Percentiles rank a stretch among this genome's conserved stretches.
These are phyloP conservation scores for Diplodia intermedia DNA, from an alignment of 2,329 filamentous ascomycete genomes.

Conservation along the genomic window DNA sequence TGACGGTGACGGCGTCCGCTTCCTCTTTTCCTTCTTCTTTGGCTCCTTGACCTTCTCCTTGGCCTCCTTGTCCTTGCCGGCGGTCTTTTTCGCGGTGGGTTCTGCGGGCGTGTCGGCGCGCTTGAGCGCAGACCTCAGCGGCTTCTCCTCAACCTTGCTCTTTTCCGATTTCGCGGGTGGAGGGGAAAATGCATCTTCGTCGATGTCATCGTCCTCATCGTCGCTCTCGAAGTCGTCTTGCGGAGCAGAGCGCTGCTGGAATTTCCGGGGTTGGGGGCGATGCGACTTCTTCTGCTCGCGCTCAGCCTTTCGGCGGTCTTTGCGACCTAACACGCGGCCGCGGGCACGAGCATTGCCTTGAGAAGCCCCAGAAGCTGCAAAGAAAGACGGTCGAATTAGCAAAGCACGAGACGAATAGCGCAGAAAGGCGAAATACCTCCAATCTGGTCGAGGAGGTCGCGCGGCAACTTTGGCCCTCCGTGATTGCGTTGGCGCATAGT, in stretches of 20 bases:
- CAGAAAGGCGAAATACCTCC: conserved; percentile 41
- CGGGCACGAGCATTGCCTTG: conserved; percentile 39
- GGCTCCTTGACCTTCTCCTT: conserved; percentile 36
- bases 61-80: not conserved
- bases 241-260: conserved; percentile 3
- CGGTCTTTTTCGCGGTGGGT: conserved; percentile 1
- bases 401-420: not conserved
- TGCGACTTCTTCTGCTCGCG: conserved; percentile 66
- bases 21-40: conserved; percentile 37
- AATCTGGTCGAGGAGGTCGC: conserved; percentile 54
- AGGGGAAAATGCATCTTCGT: conserved; percentile 35
- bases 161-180: conserved; percentile 36
- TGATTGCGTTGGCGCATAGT: conserved; percentile 48
- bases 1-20: conserved; percentile 23
- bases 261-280: conserved; percentile 37
- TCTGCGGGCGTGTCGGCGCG: conserved; percentile 37
- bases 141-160: conserved; percentile 39
- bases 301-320: conserved; percentile 72
- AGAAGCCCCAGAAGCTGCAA: conserved; percentile 35
- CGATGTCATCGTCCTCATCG: conserved; percentile 33
- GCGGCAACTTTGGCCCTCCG: conserved; percentile 55
- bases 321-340: conserved; percentile 55
- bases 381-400: not conserved
- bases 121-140: conserved; percentile 47
- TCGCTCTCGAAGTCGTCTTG: conserved; percentile 33